Base-by-base conservation (phyloP, 2,329 filamentous ascomycete genomes). In the Xylaria arbuscula region DNA sequence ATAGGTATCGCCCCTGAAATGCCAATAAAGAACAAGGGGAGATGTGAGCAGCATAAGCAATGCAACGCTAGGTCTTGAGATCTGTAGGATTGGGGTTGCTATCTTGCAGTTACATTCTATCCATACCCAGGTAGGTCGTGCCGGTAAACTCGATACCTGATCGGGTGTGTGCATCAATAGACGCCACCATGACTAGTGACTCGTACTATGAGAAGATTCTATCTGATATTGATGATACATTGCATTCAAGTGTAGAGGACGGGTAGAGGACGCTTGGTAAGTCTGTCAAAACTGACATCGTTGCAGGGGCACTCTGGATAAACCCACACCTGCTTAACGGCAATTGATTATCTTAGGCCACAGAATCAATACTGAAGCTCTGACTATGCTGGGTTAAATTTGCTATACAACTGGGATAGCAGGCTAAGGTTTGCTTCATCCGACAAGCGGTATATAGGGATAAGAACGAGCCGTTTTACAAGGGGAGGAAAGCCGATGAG, bases 371-470 rank as follows among this genome's bases (percentile, higher is more conserved):
- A 8, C 55, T 19, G 32, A 50, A 40, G 28, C n/a, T 36, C 13
- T 22, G 15, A 51, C 28, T 34, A 15, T 48, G 6, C 32, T 32
- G 17, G 5, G 22, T 38, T 17, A 3, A 3, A 42, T 1, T 50
- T n/a, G 34, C 13, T 38, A 32, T 24, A 15, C 10, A 11, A 50
- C 40, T 45, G 22, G 32, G 47, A 24, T 66, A 17, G n/a, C 50
- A 56, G 22, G 42, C 28, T 51, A 13, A 32, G 36, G 54, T 57
- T 58, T 47, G 53, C 28, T 47, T 62, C 53, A 48, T 56, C 62
- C 57, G 24, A 50, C 32, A 55, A 32, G n/a, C 28, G 17, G 45
- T 53, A 59, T 56, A 59, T 67, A 36, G 8, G 24, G 5, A 15
- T 60, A 55, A 53, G 15, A 62, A 48, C 38, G 10, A 51, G 56